A percentile compares a stretch with the other conserved stretches of the same genome.
Evolutionary conservation across 2,329 filamentous ascomycete genomes (phyloP).

Genomic region (Coniochaeta sp.): DNA sequence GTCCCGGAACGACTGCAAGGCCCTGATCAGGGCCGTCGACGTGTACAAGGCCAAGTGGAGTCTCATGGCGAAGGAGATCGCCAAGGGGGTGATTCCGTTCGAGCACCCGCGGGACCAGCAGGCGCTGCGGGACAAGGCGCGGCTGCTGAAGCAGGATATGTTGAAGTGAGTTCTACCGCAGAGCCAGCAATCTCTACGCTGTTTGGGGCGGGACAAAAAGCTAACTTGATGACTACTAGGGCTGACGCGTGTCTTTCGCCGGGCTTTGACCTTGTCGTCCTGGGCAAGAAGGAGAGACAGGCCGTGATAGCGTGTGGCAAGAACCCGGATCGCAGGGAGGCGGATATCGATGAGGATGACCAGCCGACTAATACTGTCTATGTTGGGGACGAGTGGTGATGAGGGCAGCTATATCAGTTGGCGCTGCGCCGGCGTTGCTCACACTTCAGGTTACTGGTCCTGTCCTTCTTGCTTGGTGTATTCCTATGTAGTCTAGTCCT

Average conservation of each 20-base stretch:
- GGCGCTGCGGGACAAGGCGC: constrained; percentile 50
- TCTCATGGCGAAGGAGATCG: constrained; percentile 23
- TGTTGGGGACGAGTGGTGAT: not conserved
- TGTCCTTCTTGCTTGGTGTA: not conserved
- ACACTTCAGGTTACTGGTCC: too few relatives aligned
- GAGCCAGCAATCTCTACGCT: too few relatives aligned
- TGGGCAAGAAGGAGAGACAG: constrained; percentile 41
- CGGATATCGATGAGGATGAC: constrained; percentile 33
- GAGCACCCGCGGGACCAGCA: constrained; percentile 42
- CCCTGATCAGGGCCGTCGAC: constrained; percentile 34
- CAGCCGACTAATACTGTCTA: constrained; percentile 27
- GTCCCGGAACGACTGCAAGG: constrained; percentile 30
- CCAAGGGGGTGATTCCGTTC: constrained; percentile 25
- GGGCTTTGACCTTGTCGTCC: constrained; percentile 40
- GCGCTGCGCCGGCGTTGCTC: not conserved
- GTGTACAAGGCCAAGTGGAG: constrained; percentile 30
- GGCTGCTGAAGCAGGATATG: constrained; percentile 46
- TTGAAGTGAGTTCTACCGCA: constrained; percentile 27
- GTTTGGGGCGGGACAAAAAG: not conserved
- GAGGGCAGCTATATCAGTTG: not conserved
- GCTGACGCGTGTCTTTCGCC: constrained; percentile 34
- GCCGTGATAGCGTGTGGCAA: constrained; percentile 31
- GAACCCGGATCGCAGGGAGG: constrained; percentile 41
- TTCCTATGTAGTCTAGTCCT: not conserved
- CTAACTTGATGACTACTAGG: constrained; percentile 13